A percentile compares a stretch with the other conserved stretches of the same genome.
These are phyloP conservation scores for Dicorynia guianensis DNA, from an alignment of 306 rosid species.

Conservation along the genomic window DNA sequence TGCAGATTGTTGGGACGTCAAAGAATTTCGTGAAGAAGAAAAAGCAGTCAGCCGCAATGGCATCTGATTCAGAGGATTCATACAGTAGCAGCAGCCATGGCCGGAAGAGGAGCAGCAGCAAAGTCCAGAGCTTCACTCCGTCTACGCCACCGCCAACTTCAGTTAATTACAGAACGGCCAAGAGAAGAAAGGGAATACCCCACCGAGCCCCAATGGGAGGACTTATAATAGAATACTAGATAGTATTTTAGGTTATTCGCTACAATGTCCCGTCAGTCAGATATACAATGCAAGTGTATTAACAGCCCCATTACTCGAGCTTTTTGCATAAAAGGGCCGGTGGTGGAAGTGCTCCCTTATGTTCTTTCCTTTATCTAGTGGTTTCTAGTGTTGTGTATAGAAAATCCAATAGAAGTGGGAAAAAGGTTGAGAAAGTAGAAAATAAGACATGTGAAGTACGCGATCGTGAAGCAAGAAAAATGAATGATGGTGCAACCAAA, in stretches of 20 bases:
- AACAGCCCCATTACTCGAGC: constrained; percentile 53
- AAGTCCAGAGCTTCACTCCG: constrained; percentile 76
- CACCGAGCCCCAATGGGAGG: constrained; percentile 98
- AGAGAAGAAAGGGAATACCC: constrained; percentile 93
- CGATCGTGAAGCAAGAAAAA: constrained; percentile 23
- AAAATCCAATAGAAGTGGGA: constrained; percentile 51
- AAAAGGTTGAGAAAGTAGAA: constrained; percentile 44
- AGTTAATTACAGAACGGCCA: constrained; percentile 75
- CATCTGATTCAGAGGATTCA: constrained; percentile 84
- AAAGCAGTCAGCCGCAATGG: constrained; percentile 52
- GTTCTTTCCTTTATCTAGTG: constrained; percentile 8
- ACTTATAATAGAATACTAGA: constrained; percentile 70
- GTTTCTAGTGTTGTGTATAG: constrained; percentile 59
- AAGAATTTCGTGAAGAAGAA: constrained; percentile 58
- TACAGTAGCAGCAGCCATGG: constrained; percentile 83
- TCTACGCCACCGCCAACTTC: constrained; percentile 90
- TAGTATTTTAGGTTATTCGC: constrained; percentile 41
- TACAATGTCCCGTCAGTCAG: constrained; percentile 33
- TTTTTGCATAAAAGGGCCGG: constrained; percentile 61
- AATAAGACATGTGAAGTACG: constrained; percentile 50
- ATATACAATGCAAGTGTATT: constrained; percentile 39
- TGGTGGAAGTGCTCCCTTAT: constrained; percentile 40
- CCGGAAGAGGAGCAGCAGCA: constrained; percentile 47
- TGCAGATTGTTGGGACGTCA: constrained; percentile 77
- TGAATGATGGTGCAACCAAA: constrained; percentile 36